A percentile compares a stretch with the other conserved stretches of the same genome.
Conservation (phyloP, 2,329 filamentous ascomycete species). For the Cryoendolithus antarcticus region DNA sequence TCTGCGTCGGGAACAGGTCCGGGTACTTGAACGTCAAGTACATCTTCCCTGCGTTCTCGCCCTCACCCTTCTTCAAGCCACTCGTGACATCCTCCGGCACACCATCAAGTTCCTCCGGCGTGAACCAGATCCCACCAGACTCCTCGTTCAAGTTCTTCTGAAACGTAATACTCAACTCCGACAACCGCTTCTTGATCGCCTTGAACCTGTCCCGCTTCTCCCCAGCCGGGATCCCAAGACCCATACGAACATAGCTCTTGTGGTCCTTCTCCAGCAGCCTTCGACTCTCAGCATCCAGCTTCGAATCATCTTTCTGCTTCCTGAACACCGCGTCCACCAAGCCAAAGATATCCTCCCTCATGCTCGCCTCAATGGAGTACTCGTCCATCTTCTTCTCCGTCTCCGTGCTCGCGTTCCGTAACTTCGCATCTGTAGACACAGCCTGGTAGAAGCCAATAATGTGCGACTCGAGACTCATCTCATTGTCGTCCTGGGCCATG, state of each 20-base stretch:
- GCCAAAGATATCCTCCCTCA: constrained; percentile 70
- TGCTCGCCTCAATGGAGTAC: constrained; percentile 63
- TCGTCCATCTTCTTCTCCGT: constrained; percentile 45
- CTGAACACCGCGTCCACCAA: constrained; percentile 40
- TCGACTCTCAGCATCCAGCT: constrained; percentile 55
- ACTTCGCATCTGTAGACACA: constrained; percentile 35
- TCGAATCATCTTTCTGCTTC: constrained; percentile 36
- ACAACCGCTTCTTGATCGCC: constrained; percentile 71
- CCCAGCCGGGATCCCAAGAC: constrained; percentile 58
- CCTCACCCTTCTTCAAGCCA: constrained; percentile 57
- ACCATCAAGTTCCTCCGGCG: constrained; percentile 58
- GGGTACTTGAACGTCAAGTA: constrained; percentile 72
- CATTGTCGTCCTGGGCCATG: constrained; percentile 51
- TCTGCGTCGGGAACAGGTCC: constrained; percentile 64
- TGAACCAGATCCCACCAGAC: constrained; percentile 70
- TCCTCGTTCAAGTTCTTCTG: constrained; percentile 76
- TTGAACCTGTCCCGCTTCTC: constrained; percentile 67
- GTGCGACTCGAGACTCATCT: constrained; percentile 37
- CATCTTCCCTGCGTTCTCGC: constrained; percentile 58
- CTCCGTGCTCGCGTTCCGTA: constrained; percentile 40
- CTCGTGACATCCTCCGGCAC: constrained; percentile 59
- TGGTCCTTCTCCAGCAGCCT: constrained; percentile 67
- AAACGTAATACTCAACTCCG: constrained; percentile 60
- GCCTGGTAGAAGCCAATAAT: constrained; percentile 46
- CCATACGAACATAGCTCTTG: constrained; percentile 65